Percentiles rank a stretch among this genome's conserved stretches.
These are phyloP conservation scores for Camelina hispida DNA, from an alignment of 345 rosid genomes.

Conservation along the genomic window DNA sequence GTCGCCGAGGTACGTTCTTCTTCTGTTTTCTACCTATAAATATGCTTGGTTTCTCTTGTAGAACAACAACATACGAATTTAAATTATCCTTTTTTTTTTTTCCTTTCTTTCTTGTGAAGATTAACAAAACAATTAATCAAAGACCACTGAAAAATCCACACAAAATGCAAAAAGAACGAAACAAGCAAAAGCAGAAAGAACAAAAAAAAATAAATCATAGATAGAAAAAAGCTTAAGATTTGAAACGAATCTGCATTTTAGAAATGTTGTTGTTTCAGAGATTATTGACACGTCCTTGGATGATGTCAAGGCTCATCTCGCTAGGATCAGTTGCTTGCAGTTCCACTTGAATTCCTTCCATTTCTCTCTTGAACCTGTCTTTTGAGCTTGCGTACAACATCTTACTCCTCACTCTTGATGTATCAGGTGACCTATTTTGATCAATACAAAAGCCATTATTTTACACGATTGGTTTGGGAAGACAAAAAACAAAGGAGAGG, in stretches of 20 bases:
- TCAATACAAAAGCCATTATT: no score
- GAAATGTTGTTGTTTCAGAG: conserved; percentile 29
- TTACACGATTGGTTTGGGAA: no score
- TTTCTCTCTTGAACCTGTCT: conserved; percentile 75
- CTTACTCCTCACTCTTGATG: conserved; percentile 68
- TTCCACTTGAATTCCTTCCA: conserved; percentile 76
- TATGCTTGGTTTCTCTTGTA: no score
- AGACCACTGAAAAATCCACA: conserved; percentile 34
- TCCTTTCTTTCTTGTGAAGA: neutral
- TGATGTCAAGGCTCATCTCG: conserved; percentile 77
- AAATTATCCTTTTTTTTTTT: neutral
- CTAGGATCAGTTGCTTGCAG: conserved; percentile 80
- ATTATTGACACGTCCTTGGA: conserved; percentile 53
- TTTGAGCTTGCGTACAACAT: conserved; percentile 87
- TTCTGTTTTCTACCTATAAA: no score
- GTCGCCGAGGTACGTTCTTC: no score
- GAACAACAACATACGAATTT: neutral
- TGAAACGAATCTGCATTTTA: conserved; percentile 2
- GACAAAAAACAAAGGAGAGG: no score
- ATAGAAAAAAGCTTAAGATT: conserved; percentile 1
- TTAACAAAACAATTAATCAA: neutral
- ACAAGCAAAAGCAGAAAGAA: conserved; percentile 21
- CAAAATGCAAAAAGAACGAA: conserved; percentile 8
- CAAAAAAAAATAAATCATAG: neutral
- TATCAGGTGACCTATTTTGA: conserved; percentile 65